These are phyloP conservation scores for Tricholoma sp. DNA, from an alignment of 768 basidiomycete genomes.

Conservation along the genomic window DNA sequence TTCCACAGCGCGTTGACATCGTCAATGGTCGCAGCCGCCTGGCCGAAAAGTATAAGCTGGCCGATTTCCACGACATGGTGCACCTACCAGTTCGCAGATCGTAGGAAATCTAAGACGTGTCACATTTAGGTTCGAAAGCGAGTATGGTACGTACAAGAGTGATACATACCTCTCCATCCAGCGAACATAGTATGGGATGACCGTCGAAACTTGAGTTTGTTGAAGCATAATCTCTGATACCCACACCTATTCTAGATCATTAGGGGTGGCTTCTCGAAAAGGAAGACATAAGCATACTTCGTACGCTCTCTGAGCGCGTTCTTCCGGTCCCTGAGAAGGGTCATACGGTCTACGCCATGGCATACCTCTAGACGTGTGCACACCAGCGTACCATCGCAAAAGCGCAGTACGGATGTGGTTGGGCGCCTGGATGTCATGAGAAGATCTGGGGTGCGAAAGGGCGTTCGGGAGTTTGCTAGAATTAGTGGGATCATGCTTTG, in stretches of 20 bases:
- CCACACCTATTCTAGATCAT: conserved; percentile 56
- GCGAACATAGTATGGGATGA: conserved; percentile 88
- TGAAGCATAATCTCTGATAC: conserved; percentile 94
- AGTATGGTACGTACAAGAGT: neutral
- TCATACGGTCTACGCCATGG: conserved; percentile 85
- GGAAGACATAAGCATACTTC: conserved; percentile 47
- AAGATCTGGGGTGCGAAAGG: conserved; percentile 36
- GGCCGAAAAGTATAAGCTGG: conserved; percentile 8
- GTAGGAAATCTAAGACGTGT: conserved; percentile 66
- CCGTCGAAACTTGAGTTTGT: conserved; percentile 90
- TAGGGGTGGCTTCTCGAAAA: neutral
- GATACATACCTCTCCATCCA: conserved; percentile 76
- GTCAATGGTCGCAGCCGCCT: conserved; percentile 73
- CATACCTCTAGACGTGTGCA: conserved; percentile 72
- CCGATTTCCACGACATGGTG: conserved; percentile 1
- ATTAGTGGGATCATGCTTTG: neutral
- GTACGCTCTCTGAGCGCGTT: conserved; percentile 82
- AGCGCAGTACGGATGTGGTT: conserved; percentile 44
- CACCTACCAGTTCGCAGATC: conserved; percentile 63
- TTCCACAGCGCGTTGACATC: conserved; percentile 89
- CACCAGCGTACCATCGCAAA: conserved; percentile 67
- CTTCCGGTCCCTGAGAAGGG: conserved; percentile 44
- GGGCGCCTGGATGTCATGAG: conserved; percentile 42
- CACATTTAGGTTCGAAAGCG: neutral
- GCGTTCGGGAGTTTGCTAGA: neutral